A percentile compares a stretch with the other conserved stretches of the same genome.
These are phyloP conservation scores for Phytophthora litchii DNA, from an alignment of 352 stramenopile species.

Conservation along the genomic window DNA sequence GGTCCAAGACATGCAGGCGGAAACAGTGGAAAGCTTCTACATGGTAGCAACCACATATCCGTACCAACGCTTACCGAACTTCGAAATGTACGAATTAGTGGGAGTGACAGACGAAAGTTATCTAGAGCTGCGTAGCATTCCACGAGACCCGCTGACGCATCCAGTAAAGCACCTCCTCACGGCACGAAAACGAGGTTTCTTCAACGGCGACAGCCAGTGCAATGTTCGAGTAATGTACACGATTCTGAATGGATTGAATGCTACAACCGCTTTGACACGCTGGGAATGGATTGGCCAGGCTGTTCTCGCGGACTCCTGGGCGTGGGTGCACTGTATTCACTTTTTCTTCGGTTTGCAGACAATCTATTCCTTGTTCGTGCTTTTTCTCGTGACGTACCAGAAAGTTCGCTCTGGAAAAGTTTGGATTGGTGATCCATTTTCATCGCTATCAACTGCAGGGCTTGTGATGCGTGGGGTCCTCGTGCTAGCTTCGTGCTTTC, in stretches of 20 bases:
- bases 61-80: constrained; percentile 34
- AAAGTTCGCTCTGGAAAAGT: constrained; percentile 40
- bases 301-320: constrained; percentile 37
- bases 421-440: constrained; percentile 52
- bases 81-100: constrained; percentile 33
- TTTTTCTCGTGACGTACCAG: constrained; percentile 38
- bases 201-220: constrained; percentile 24
- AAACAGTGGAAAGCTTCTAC: constrained; percentile 33
- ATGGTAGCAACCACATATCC: constrained; percentile 38
- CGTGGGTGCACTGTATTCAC: constrained; percentile 48
- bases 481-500: constrained; percentile 35
- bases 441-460: constrained; percentile 34
- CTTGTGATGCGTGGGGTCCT: constrained; percentile 26
- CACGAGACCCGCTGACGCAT: constrained; percentile 13
- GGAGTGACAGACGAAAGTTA: constrained; percentile 26
- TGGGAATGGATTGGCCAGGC: constrained; percentile 31
- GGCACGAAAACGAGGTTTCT: constrained; percentile 39
- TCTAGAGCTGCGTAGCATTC: constrained; percentile 31
- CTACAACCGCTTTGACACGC: constrained; percentile 20
- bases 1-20: constrained; percentile 33
- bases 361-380: constrained; percentile 33
- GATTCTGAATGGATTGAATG: constrained; percentile 14
- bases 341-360: constrained; percentile 44
- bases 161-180: constrained; percentile 41
- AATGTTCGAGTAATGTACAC: constrained; percentile 36